Base-by-base conservation (phyloP, 352 stramenopile genomes). In the Sclerospora graminicola region DNA sequence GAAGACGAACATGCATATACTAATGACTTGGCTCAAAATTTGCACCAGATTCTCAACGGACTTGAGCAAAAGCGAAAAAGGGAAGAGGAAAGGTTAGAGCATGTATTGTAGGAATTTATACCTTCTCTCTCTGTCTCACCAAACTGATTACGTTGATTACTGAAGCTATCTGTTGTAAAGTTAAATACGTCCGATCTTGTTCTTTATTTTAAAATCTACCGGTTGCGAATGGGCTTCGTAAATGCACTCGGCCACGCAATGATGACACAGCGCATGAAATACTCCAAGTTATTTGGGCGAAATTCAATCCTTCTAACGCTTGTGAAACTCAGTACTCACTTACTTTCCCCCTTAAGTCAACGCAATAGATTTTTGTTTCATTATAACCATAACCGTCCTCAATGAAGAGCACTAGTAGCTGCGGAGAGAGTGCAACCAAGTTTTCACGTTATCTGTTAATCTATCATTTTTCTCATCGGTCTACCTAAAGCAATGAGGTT, bases 331-430 rank as follows among this genome's bases (percentile, higher is more conserved):
- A 14, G 36, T 40, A 88, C 80, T 71, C 89, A 89, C 39, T 89
- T 88, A 63, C 59, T 89, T 63, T 89, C 78, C 27, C 81, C 81
- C 44, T 90, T 93, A 35, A 93, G 58, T 0, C 81, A 63, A 93
- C 87, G 61, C 90, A 93, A 47, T 90, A 89, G 32, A 93, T 69
- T 42, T 62, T 65, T 16, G 76, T 82, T 40, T 89, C 58, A 41
- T 87, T 75, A 16, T 67, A 76, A 45, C 63, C 68, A 34, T 68
- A 82, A 54, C 69, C 89, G 55, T 83, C 59, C 26, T 86, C 52
- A 13, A 93, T 50, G 45, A 88, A 90, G 10, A 93, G 49, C 13
- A n/a, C n/a, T n/a, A n/a, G n/a, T n/a, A n/a, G n/a, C n/a, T n/a
- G n/a, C n/a, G n/a, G n/a, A n/a, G n/a, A n/a, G n/a, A n/a, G n/a